Conservation (phyloP, 2,329 filamentous ascomycete genomes). For the Rhinocladiella similis region DNA sequence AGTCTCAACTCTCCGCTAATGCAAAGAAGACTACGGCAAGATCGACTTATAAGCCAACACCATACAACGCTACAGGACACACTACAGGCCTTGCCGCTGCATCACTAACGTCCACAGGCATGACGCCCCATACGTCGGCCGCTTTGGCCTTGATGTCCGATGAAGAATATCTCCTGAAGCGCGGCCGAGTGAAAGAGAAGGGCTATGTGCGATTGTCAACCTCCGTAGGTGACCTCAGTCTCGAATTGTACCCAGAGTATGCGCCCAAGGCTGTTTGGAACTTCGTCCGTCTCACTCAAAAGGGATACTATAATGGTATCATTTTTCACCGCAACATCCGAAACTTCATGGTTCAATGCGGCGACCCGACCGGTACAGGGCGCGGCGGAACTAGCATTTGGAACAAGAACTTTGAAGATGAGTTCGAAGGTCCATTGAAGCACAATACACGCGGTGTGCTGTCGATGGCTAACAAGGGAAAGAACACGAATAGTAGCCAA, state of each 20-base stretch:
- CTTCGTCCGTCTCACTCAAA: constrained; percentile 83
- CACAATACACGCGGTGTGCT: constrained; percentile 78
- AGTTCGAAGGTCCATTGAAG: constrained; percentile 85
- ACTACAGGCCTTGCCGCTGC: constrained; percentile 90
- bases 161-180: constrained; percentile 95
- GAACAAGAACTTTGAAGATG: constrained; percentile 92
- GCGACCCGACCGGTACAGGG: constrained; percentile 89
- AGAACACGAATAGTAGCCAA: constrained; percentile 94
- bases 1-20: constrained; percentile 10
- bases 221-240: constrained; percentile 77
- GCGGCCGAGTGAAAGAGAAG: constrained; percentile 81
- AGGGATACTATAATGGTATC: constrained; percentile 82
- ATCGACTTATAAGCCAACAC: constrained; percentile 40
- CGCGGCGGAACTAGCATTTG: constrained; percentile 87
- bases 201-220: constrained; percentile 91
- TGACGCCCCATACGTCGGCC: constrained; percentile 87
- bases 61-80: constrained; percentile 84
- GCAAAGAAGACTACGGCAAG: constrained; percentile 26
- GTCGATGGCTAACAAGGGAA: constrained; percentile 98
- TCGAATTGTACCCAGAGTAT: constrained; percentile 87
- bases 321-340: constrained; percentile 91
- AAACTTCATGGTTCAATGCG: constrained; percentile 97
- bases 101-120: constrained; percentile 90
- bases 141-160: constrained; percentile 84
- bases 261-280: constrained; percentile 97